phyloP scores from a whole-genome alignment of 768 basidiomycete genomes.

The Leccinum sublutescens region DNA sequence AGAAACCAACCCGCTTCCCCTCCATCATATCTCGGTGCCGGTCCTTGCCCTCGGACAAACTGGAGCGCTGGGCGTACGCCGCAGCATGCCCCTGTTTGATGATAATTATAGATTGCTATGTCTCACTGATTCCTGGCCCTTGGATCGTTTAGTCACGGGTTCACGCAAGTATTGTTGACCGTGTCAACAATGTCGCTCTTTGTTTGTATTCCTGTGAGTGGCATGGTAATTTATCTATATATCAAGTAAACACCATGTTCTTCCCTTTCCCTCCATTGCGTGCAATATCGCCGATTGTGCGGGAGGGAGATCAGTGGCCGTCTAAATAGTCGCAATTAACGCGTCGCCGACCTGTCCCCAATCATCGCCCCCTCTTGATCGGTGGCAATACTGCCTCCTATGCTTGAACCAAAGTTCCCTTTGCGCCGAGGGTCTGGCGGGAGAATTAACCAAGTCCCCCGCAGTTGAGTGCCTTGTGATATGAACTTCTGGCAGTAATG shows the following conservation, averaged over 20 bases:
- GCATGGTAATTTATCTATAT: constrained; percentile 12
- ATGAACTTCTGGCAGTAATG: constrained; percentile 1
- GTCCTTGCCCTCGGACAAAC: constrained; percentile 11
- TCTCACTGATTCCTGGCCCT: constrained; percentile 14
- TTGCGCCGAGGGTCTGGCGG: constrained; percentile 11
- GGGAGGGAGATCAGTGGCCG: constrained; percentile 8
- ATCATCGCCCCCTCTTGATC: constrained; percentile 24
- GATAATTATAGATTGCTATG: constrained; percentile 11
- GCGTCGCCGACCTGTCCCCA: constrained; percentile 30
- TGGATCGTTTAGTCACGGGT: constrained; percentile 8
- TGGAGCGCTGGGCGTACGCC: constrained; percentile 8
- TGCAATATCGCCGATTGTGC: constrained; percentile 20
- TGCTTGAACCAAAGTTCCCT: constrained; percentile 12
- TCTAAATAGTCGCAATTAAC: constrained; percentile 15
- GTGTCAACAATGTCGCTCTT: constrained; percentile 11
- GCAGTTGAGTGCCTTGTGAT: background rate
- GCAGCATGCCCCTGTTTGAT: constrained; percentile 17
- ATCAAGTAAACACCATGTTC: constrained; percentile 7
- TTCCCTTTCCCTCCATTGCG: constrained; percentile 15
- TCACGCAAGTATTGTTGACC: constrained; percentile 6
- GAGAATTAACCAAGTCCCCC: constrained; percentile 1
- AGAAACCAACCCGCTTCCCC: background rate
- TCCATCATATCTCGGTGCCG: constrained; percentile 27
- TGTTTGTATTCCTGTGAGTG: constrained; percentile 9
- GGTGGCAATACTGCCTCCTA: constrained; percentile 19